Percentiles rank a stretch among this genome's conserved stretches.
phyloP scores from a whole-genome alignment of 176 grass and related monocot species.

The Zizania latifolia region DNA sequence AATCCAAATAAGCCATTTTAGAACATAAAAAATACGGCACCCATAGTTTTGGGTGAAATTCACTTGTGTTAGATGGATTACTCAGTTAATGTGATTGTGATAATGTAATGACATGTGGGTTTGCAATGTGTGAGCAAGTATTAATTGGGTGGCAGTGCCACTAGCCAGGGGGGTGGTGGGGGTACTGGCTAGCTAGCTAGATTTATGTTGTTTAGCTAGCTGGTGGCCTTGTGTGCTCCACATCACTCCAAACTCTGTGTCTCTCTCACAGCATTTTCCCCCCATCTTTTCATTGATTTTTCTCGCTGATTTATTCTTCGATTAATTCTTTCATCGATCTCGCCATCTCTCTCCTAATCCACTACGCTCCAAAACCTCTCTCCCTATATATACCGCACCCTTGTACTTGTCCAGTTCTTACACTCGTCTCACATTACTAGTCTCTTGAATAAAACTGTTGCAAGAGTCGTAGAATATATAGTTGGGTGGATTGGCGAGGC shows the following conservation, averaged over 20 bases:
- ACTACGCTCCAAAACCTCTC: conserved; percentile 38
- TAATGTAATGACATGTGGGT: neutral
- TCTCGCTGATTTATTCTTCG: neutral
- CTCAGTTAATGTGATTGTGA: no score
- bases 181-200: neutral
- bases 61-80: no score
- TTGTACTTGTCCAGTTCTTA: conserved; percentile 35
- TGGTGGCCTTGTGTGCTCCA: conserved; percentile 40
- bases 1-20: no score
- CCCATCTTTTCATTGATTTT: neutral
- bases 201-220: conserved; percentile 29
- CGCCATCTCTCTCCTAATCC: neutral
- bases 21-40: no score
- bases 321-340: neutral
- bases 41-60: no score
- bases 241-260: conserved; percentile 26
- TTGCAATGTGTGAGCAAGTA: conserved; percentile 8
- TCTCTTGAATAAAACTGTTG: conserved; percentile 17
- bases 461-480: conserved; percentile 23
- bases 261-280: neutral
- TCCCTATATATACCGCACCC: conserved; percentile 33
- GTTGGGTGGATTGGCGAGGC: no score
- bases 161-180: neutral
- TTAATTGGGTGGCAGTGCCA: conserved; percentile 35
- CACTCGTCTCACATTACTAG: conserved; percentile 18